A percentile compares a stretch with the other conserved stretches of the same genome.
These are phyloP conservation scores for Nicotiana benthamiana DNA, from an alignment of 257 asterid species.

Conservation along the genomic window DNA sequence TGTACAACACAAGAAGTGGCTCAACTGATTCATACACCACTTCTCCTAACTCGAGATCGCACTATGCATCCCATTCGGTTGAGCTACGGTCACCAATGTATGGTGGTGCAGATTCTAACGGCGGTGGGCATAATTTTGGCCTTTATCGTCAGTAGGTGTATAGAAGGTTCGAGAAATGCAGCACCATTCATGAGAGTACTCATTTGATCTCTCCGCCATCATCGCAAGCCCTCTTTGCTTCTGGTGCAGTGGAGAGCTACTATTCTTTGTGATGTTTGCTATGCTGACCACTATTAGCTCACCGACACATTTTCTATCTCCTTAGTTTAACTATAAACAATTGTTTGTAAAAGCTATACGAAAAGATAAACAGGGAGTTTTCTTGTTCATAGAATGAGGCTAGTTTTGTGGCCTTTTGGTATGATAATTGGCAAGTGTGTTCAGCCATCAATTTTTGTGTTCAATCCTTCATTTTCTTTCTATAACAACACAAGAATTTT, in stretches of 20 bases:
- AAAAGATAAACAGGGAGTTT: background rate
- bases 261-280: conserved; percentile 25
- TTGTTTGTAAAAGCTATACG: background rate
- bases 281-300: conserved; percentile 5
- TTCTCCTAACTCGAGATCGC: conserved; percentile 53
- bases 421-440: background rate
- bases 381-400: background rate
- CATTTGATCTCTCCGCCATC: conserved; percentile 13
- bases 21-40: conserved; percentile 46
- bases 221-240: conserved; percentile 2
- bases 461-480: background rate
- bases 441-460: background rate
- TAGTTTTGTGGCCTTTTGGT: background rate
- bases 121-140: conserved; percentile 45
- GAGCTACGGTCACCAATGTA: conserved; percentile 60
- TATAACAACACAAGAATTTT: too few relatives aligned
- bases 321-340: background rate
- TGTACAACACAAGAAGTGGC: conserved; percentile 42
- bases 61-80: conserved; percentile 78
- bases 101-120: conserved; percentile 45
- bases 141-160: conserved; percentile 40
- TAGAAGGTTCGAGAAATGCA: conserved; percentile 15
- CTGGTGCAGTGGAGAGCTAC: conserved; percentile 19
- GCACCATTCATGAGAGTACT: conserved; percentile 14
- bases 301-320: conserved; percentile 7